These are phyloP conservation scores for Gaillardinia entomophila DNA, from an alignment of 805 yeast genomes.

Conservation along the genomic window DNA sequence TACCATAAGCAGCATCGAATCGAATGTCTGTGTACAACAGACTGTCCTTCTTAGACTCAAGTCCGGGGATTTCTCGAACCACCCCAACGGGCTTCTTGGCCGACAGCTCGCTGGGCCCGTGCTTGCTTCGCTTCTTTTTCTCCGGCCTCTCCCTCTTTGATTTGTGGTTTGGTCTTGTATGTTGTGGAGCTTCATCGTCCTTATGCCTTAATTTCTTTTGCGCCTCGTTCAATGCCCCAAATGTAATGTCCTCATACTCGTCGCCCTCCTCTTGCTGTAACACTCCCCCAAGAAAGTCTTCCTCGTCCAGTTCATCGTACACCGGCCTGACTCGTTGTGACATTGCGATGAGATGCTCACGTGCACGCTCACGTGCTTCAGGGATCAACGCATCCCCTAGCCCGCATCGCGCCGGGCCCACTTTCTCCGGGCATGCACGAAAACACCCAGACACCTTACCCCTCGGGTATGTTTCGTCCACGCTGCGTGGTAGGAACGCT, in stretches of 20 bases:
- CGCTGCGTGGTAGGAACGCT: background rate
- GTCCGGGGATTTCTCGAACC: slow-evolving; percentile 71
- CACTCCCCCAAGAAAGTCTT: background rate
- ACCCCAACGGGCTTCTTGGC: slow-evolving; percentile 65
- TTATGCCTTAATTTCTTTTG: slow-evolving; percentile 40
- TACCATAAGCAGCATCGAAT: slow-evolving; percentile 87
- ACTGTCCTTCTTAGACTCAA: slow-evolving; percentile 34
- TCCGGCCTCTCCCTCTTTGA: slow-evolving; percentile 1
- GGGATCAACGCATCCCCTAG: background rate
- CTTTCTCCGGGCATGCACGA: background rate
- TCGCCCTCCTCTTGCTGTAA: slow-evolving; percentile 31
- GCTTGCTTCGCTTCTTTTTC: slow-evolving; percentile 50
- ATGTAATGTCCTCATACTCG: slow-evolving; percentile 51
- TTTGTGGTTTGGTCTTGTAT: slow-evolving; percentile 7
- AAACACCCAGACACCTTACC: background rate
- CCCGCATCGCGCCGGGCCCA: background rate
- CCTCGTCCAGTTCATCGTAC: background rate
- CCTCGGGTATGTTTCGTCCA: background rate
- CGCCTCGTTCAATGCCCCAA: slow-evolving; percentile 59
- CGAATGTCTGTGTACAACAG: slow-evolving; percentile 73
- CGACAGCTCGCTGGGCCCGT: slow-evolving; percentile 82
- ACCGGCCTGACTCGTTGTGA: background rate
- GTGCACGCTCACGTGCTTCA: background rate
- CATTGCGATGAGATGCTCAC: background rate
- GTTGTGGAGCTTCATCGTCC: slow-evolving; percentile 8